Evolutionary conservation across 2,329 filamentous ascomycete species (phyloP).

Genomic region (Grosmannia clavigera): DNA sequence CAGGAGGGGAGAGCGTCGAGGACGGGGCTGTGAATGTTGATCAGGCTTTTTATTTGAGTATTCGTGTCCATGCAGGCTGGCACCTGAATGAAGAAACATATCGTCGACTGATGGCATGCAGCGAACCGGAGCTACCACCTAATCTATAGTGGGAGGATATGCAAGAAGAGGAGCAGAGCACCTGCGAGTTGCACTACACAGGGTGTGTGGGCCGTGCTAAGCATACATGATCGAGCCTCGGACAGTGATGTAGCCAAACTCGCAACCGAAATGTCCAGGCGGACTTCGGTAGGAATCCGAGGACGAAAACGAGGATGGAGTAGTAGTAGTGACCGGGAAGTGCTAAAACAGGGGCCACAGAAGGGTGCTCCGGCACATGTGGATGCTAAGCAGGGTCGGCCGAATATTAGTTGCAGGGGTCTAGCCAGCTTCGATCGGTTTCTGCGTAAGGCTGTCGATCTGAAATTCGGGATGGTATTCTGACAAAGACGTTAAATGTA

Average conservation of each 20-base stretch:
- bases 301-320: background rate
- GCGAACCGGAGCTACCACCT: background rate
- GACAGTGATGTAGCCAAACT: background rate
- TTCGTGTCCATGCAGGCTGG: conserved; percentile 48
- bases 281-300: background rate
- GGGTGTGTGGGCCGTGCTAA: background rate
- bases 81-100: conserved; percentile 49
- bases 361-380: background rate
- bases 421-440: background rate
- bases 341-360: background rate
- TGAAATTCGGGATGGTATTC: background rate
- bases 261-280: background rate
- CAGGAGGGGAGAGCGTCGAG: conserved; percentile 26
- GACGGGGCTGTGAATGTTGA: conserved; percentile 19
- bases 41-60: conserved; percentile 31
- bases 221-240: background rate
- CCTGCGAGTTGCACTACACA: background rate
- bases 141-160: background rate
- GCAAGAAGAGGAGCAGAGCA: background rate
- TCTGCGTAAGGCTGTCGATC: background rate
- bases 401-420: background rate
- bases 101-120: conserved; percentile 10
- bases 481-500: background rate
- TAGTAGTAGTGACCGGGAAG: background rate
- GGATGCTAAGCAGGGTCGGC: background rate